A percentile compares a stretch with the other conserved stretches of the same genome.
These are phyloP conservation scores for Heterobasidion parviporum DNA, from an alignment of 1,284 basidiomycete species.

Conservation along the genomic window DNA sequence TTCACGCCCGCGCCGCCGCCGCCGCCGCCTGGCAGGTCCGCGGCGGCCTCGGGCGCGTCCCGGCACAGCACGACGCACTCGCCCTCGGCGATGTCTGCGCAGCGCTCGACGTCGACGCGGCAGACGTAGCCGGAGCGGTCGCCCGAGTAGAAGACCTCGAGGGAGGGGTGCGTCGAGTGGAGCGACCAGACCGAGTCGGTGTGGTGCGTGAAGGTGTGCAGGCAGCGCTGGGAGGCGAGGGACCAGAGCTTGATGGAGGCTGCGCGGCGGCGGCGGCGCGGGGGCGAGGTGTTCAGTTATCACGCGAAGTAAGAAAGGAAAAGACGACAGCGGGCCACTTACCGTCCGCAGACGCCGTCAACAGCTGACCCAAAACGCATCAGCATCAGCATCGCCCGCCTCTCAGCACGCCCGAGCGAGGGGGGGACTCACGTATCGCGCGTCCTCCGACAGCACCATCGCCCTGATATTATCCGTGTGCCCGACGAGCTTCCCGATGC, in stretches of 20 bases:
- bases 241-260: conserved; percentile 92
- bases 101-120: conserved; percentile 83
- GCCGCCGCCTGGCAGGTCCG: background rate
- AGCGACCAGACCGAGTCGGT: conserved; percentile 94
- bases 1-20: conserved; percentile 63
- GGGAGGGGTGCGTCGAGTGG: conserved; percentile 77
- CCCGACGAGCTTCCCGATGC: conserved; percentile 75
- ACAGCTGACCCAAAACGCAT: conserved; percentile 40
- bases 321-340: too few species aligned
- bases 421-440: conserved; percentile 65
- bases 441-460: conserved; percentile 84
- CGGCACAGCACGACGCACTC: conserved; percentile 83
- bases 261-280: conserved; percentile 14
- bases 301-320: too few species aligned
- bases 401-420: background rate
- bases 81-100: conserved; percentile 76
- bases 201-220: conserved; percentile 96
- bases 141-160: conserved; percentile 94
- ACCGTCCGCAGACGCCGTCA: conserved; percentile 88
- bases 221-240: conserved; percentile 75
- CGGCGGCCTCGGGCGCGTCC: conserved; percentile 34
- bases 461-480: conserved; percentile 96
- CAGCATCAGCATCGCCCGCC: conserved; percentile 6
- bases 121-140: conserved; percentile 88
- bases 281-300: too few species aligned